Conservation (phyloP, 306 rosid genomes). For the Calophaca sinica region DNA sequence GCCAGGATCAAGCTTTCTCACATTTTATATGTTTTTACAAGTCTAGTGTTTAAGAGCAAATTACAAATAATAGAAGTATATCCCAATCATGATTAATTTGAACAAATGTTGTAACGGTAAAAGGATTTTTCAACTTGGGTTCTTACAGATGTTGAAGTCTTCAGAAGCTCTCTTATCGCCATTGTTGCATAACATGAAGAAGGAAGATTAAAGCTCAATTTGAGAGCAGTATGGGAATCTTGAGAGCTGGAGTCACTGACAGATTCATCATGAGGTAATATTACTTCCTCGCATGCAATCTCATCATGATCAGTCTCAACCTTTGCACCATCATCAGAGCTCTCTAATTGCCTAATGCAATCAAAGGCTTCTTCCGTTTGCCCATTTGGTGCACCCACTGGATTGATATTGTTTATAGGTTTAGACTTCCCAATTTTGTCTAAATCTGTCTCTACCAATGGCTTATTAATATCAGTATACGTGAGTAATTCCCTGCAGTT, state of each 20-base stretch:
- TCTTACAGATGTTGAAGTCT: conserved; percentile 95
- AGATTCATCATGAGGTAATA: conserved; percentile 49
- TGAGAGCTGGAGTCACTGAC: conserved; percentile 50
- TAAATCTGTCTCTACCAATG: conserved; percentile 86
- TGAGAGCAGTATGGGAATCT: conserved; percentile 78
- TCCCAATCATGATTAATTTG: conserved; percentile 16
- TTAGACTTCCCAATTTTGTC: conserved; percentile 64
- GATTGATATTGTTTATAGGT: conserved; percentile 40
- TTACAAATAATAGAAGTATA: conserved; percentile 9
- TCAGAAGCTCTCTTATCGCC: conserved; percentile 97
- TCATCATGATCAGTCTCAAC: conserved; percentile 46
- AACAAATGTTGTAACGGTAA: conserved; percentile 3
- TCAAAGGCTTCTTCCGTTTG: conserved; percentile 49
- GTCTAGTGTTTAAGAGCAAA: conserved; percentile 2
- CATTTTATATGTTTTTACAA: conserved; percentile 16
- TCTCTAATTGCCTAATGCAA: conserved; percentile 48
- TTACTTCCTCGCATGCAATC: conserved; percentile 46
- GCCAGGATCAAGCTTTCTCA: not conserved
- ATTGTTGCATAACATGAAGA: conserved; percentile 95
- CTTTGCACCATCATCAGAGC: conserved; percentile 47
- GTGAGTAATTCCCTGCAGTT: conserved; percentile 77
- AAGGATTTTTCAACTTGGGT: conserved; percentile 24
- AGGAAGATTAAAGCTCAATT: conserved; percentile 87
- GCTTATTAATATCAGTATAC: conserved; percentile 66
- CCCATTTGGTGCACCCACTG: conserved; percentile 47